Evolutionary conservation across 768 basidiomycete species (phyloP), one percentile per base, ranked within the genome.

Genomic region (Porpolomopsis calyptriformis): DNA sequence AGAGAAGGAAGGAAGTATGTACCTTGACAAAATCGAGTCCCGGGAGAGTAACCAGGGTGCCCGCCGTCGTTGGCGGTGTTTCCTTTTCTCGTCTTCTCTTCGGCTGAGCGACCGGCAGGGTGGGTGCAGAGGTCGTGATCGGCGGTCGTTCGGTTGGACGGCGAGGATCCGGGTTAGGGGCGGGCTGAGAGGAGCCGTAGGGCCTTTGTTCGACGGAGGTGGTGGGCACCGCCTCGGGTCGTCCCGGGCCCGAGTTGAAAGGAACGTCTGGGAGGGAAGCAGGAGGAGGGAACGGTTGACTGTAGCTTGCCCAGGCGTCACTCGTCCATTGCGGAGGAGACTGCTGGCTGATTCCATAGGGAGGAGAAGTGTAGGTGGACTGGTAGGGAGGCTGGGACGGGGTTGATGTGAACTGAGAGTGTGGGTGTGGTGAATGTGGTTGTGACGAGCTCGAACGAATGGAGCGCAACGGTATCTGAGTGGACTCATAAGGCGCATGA

Each of bases 21-120:
- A 53, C 52, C 49, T 53, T 53, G 22, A 37, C 24, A 20, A 53
- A 53, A 40, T 53, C 52, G 29, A 53, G 24, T 8, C 49, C 39
- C 8, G 47, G 40, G 8, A 45, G 46, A 6, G 50, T 42, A 14
- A 26, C 34, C 2, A 45, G 45, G 12, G 34, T 11, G 31, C 25
- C 11, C 19, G 46, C 6, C 2, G 22, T 19, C 9, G 44, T 31
- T 8, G 51, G n/a, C n/a, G n/a, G 49, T 3, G 49, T 40, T 18
- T 47, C 45, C 19, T 47, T 40, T 24, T 50, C 42, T 23, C 41
- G 31, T 11, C 43, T 48, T 35, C 48, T 40, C 18, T 35, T 44
- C n/a, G 22, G 8, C 42, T 43, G 42, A 19, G 42, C 3, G 37
- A 19, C 19, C 37, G 51, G 45, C 27, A 24, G 37, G 12, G 44